Percentiles rank a stretch among this genome's conserved stretches.
phyloP scores from a whole-genome alignment of 345 rosid species.

The Euphorbia lathyris region DNA sequence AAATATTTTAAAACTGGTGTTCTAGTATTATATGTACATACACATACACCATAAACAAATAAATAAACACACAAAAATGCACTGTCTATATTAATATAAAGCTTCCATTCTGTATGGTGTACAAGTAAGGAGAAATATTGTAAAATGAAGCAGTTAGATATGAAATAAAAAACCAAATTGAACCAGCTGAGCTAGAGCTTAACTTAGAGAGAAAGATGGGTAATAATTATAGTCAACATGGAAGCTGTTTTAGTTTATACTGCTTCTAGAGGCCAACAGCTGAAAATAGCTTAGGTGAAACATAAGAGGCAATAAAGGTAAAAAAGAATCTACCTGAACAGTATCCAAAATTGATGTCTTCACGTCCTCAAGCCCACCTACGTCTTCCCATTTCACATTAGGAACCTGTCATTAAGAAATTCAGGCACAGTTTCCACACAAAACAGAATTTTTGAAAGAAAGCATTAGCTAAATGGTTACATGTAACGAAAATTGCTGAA shows the following conservation, averaged over 20 bases:
- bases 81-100: not conserved
- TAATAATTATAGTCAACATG: not conserved
- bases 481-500: not conserved
- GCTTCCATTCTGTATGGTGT: no score
- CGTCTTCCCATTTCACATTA: constrained; percentile 96
- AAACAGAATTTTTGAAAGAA: constrained; percentile 13
- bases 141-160: not conserved
- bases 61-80: not conserved
- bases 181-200: not conserved
- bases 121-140: not conserved
- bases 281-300: not conserved
- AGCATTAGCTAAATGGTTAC: constrained; percentile 1
- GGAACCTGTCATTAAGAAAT: constrained; percentile 56
- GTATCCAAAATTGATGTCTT: constrained; percentile 90
- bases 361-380: constrained; percentile 96
- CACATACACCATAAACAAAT: not conserved
- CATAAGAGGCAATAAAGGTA: constrained; percentile 1
- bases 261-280: not conserved
- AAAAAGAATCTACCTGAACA: constrained; percentile 57
- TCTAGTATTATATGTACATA: not conserved
- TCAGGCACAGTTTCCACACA: constrained; percentile 5
- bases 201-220: not conserved
- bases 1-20: not conserved
- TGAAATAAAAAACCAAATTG: not conserved
- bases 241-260: not conserved